These are phyloP conservation scores for Sporothrix variecibatus DNA, from an alignment of 2,329 filamentous ascomycete genomes.

Conservation along the genomic window DNA sequence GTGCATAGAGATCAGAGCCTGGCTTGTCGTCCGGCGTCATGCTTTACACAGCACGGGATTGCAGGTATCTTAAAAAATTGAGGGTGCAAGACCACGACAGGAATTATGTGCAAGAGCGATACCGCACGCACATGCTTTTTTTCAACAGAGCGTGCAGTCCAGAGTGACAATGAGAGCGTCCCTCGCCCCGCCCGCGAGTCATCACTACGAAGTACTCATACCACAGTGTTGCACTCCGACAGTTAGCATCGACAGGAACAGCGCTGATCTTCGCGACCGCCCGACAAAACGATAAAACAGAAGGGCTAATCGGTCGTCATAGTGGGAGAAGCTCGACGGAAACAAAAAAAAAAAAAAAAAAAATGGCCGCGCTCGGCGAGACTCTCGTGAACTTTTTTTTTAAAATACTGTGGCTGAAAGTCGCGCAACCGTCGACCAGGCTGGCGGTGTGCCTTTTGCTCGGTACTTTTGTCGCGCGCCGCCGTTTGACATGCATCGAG, in stretches of 20 bases:
- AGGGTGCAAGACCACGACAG: neutral
- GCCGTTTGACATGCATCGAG: neutral
- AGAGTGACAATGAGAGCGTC: neutral
- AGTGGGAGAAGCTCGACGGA: neutral
- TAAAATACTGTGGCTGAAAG: neutral
- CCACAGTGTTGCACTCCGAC: neutral
- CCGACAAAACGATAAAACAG: neutral
- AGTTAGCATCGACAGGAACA: constrained; percentile 7
- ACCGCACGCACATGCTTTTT: neutral
- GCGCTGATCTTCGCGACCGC: constrained; percentile 1
- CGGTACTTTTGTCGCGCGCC: constrained; percentile 4
- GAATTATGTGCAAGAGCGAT: neutral
- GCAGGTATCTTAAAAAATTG: no score
- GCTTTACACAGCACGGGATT: neutral
- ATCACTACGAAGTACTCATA: neutral
- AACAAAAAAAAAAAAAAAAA: no score
- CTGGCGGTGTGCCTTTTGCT: neutral
- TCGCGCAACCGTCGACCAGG: constrained; percentile 6
- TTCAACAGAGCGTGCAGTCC: neutral
- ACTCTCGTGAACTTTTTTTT: neutral
- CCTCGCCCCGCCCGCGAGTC: neutral
- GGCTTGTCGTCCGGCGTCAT: neutral
- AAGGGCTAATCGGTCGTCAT: neutral
- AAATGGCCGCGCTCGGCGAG: neutral
- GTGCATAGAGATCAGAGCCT: constrained; percentile 2